Base-by-base conservation (phyloP, 2,329 filamentous ascomycete species). In the Aspergillus sp. region DNA sequence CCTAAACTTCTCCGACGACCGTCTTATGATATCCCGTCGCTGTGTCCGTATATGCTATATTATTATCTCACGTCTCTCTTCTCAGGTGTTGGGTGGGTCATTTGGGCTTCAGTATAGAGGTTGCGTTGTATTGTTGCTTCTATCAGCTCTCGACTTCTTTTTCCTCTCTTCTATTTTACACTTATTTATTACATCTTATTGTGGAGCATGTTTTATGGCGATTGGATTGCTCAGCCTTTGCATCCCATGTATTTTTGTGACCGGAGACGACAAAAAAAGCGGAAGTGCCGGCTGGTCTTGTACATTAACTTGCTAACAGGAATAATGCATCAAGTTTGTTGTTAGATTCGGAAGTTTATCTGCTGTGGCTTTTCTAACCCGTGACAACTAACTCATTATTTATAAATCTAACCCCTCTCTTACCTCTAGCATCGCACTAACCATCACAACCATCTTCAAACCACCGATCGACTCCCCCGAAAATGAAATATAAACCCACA, bases 401-500 rank as follows among this genome's bases (percentile, higher is more conserved):
- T 32, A 29, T 16, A 20, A 52, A 26, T 12, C 49, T 52, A 22
- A 49, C 51, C 24, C 32, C 54, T 18, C 26, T 36, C 51, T 53
- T 32, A 20, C 22, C 31, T 39, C n/a, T 52, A 20, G 31, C 50
- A 18, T 31, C 39, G 20, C 24, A 22, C 10, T 14, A 32, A 7
- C 50, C 11, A 47, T 39, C 26, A 22, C 1, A 6, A 51, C 12
- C 7, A 42, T 2, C 29, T 49, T 16, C 53, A 49, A 55, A 55
- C 64, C 54, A 55, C 26, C 58, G 36, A 20, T 18, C 16, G 14
- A 57, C 24, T 36, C 53, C 59, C 4, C 9, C 18, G 26, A 53
- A 53, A 39, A 53, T 36, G 51, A 62, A 53, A 6, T 79, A 78
- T 64, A 75, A 73, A 67, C 87, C 88, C 3, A 82, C 86, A 10